Conservation (phyloP, 2,329 filamentous ascomycete genomes). For the Monilinia laxa region DNA sequence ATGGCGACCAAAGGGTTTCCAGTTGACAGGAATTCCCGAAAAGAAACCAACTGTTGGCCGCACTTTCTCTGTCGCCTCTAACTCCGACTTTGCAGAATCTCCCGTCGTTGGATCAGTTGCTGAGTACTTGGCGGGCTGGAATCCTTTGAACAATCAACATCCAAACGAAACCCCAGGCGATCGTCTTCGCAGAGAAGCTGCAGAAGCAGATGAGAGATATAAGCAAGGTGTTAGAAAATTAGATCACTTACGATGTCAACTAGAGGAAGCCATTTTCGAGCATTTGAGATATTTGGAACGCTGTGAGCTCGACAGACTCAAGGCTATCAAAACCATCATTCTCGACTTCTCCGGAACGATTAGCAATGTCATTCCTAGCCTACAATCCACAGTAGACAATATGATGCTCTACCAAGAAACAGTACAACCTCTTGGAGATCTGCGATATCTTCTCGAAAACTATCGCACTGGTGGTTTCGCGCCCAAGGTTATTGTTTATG, state of each 20-base stretch:
- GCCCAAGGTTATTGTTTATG: slow-evolving; percentile 87
- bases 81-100: slow-evolving; percentile 65
- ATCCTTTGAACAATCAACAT: slow-evolving; percentile 82
- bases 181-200: slow-evolving; percentile 81
- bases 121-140: slow-evolving; percentile 91
- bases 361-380: slow-evolving; percentile 93
- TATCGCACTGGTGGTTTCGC: slow-evolving; percentile 93
- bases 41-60: slow-evolving; percentile 74
- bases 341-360: slow-evolving; percentile 96
- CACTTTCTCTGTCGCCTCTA: slow-evolving; percentile 69
- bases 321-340: slow-evolving; percentile 97
- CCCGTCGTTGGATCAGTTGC: slow-evolving; percentile 79
- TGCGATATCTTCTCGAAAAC: slow-evolving; percentile 92
- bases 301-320: slow-evolving; percentile 91
- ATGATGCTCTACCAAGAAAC: slow-evolving; percentile 99
- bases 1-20: slow-evolving; percentile 90
- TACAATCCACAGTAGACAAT: slow-evolving; percentile 94
- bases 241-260: slow-evolving; percentile 84
- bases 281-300: slow-evolving; percentile 96
- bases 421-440: slow-evolving; percentile 85
- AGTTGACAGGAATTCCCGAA: slow-evolving; percentile 81
- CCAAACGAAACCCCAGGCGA: slow-evolving; percentile 93
- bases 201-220: slow-evolving; percentile 90
- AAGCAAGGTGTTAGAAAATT: slow-evolving; percentile 82
- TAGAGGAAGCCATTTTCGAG: slow-evolving; percentile 93